Base-by-base conservation (phyloP, 352 stramenopile genomes). In the Blastocystis sp. region DNA sequence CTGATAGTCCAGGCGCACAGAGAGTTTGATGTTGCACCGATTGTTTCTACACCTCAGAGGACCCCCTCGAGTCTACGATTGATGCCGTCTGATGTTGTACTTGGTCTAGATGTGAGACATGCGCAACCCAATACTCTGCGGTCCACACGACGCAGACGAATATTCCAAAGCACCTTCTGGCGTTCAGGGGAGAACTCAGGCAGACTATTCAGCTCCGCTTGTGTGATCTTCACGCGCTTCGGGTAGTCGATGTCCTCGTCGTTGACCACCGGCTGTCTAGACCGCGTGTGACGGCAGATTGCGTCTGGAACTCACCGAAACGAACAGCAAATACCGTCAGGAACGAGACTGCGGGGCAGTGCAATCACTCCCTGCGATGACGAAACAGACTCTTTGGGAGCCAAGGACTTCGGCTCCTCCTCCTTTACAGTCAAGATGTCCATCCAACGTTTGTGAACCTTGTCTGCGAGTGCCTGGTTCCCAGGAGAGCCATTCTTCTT, bases 1-100 rank as follows among this genome's bases (percentile, higher is more conserved):
- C 53, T 43, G 13, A 47, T 84, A 84, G n/a, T 53, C 23, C 23
- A 84, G 9, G 11, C 73, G 73, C n/a, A 84, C 73, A 39, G 73
- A 66, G 18, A 84, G 50, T 23, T 84, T 84, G 73, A 84, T 84
- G 23, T 84, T 84, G 39, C 73, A 68, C 13, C 73, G 73, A 18
- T 84, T 41, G 26, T 84, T 84, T 39, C 73, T 84, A 84, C 8
- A 26, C 1, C 9, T 84, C 9, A 84, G 1, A 26, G 0, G 23
- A 43, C n/a, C 2, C 3, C n/a, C 3, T 11, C 9, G 26, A 26
- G 13, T 4, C 4, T 45, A 84, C 73, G 73, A 84, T 68, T 84
- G 73, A 45, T 84, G 73, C 18, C 73, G 73, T 15, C 29, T n/a
- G 23, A 84, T 11, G 15, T 68, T 63, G 23, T 34, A 84, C 8